Evolutionary conservation across 345 rosid species (phyloP).

Genomic region (Lenwebbia sp.): DNA sequence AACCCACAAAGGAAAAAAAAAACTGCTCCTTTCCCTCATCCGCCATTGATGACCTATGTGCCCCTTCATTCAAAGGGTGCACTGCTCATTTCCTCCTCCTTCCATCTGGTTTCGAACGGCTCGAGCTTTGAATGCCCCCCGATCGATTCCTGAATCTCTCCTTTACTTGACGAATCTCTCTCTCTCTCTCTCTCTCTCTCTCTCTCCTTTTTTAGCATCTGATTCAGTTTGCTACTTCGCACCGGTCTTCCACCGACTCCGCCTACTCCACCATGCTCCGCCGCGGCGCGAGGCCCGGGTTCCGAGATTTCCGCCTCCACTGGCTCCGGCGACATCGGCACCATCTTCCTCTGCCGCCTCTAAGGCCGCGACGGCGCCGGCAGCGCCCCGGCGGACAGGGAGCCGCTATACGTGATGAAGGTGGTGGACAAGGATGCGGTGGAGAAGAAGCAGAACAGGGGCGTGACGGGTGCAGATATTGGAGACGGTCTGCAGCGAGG

Average conservation of each 20-base stretch:
- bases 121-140: background rate
- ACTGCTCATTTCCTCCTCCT: background rate
- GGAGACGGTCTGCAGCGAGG: too few species aligned
- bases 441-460: conserved; percentile 14
- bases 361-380: background rate
- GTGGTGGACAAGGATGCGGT: conserved; percentile 72
- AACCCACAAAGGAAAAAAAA: background rate
- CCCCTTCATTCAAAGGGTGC: background rate
- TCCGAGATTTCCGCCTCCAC: too few species aligned
- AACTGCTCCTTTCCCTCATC: background rate
- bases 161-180: background rate
- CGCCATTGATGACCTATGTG: background rate
- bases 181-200: too few species aligned
- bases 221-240: too few species aligned
- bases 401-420: conserved; percentile 14
- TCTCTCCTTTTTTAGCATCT: too few species aligned
- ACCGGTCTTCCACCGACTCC: too few species aligned
- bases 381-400: conserved; percentile 9
- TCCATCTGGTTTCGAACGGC: background rate
- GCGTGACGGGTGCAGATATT: too few species aligned
- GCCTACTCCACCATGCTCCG: too few species aligned
- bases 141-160: background rate
- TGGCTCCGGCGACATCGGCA: too few species aligned
- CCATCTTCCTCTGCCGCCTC: conserved; percentile 72
- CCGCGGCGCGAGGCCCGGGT: too few species aligned